Conservation (phyloP, 208 protist genomes). For the Porcisia deanei region DNA sequence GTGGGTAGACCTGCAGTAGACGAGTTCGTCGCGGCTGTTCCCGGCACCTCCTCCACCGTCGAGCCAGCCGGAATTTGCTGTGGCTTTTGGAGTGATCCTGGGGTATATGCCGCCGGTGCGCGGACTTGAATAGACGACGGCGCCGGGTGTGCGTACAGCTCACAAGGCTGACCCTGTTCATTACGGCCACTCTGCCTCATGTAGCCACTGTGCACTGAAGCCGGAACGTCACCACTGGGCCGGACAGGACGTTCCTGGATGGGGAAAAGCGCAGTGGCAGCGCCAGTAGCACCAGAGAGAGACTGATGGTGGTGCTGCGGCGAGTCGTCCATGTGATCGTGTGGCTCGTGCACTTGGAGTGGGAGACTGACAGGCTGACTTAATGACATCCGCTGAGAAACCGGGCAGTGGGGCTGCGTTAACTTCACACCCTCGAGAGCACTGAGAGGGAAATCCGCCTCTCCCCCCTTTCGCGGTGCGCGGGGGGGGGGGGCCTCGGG, state of each 20-base stretch:
- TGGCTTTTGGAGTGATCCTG: not conserved
- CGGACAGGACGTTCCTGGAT: not conserved
- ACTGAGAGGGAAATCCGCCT: too few relatives aligned
- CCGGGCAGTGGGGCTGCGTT: not conserved
- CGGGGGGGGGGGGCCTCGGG: not conserved
- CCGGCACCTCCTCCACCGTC: not conserved
- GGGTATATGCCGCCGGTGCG: not conserved
- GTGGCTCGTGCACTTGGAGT: constrained; percentile 10
- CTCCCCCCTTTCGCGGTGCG: too few relatives aligned
- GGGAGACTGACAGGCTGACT: constrained; percentile 7
- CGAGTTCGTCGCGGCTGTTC: not conserved
- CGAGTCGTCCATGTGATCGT: not conserved
- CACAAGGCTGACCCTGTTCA: not conserved
- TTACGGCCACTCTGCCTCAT: not conserved
- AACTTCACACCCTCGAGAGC: too few relatives aligned
- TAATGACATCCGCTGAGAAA: constrained; percentile 13
- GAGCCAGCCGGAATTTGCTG: not conserved
- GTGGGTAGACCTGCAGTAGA: not conserved
- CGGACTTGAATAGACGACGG: not conserved
- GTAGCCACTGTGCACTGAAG: not conserved
- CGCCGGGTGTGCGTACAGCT: not conserved
- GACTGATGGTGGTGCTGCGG: constrained; percentile 14
- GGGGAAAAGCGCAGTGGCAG: not conserved
- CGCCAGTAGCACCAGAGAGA: constrained; percentile 1
- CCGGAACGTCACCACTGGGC: not conserved